These are phyloP conservation scores for Vicia sativa DNA, from an alignment of 306 rosid species.

Conservation along the genomic window DNA sequence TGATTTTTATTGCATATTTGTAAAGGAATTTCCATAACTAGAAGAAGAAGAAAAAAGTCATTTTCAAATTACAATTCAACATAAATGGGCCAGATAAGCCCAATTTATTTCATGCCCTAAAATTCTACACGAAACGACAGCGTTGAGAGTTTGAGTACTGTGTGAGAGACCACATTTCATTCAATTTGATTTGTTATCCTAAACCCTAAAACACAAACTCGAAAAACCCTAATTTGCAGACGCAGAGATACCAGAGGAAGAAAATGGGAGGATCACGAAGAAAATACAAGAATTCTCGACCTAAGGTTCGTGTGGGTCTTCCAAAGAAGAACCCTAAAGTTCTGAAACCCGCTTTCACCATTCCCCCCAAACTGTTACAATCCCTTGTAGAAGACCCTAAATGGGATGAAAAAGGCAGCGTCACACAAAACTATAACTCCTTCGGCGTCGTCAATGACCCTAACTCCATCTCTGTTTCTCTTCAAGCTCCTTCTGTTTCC, in stretches of 20 bases:
- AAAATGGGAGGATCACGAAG: conserved; percentile 90
- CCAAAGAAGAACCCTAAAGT: conserved; percentile 73
- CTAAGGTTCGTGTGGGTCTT: conserved; percentile 74
- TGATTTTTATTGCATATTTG: no score
- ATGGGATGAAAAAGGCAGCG: conserved; percentile 76
- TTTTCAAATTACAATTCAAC: background rate
- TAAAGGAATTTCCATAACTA: no score
- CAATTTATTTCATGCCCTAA: background rate
- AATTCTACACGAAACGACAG: conserved; percentile 10
- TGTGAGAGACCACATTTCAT: no score
- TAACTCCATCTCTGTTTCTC: conserved; percentile 58
- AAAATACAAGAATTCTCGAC: conserved; percentile 67
- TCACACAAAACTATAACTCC: conserved; percentile 68
- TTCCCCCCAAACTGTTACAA: conserved; percentile 73
- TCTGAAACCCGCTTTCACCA: conserved; percentile 71
- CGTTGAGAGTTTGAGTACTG: no score
- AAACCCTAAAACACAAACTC: background rate
- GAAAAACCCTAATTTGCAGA: background rate
- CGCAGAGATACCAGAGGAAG: background rate
- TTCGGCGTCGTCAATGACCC: conserved; percentile 83
- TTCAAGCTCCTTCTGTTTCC: conserved; percentile 45
- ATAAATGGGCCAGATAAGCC: background rate
- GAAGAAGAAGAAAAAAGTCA: background rate
- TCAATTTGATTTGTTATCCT: background rate
- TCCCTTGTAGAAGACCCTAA: conserved; percentile 44